Percentiles rank a stretch among this genome's conserved stretches.
Evolutionary conservation across 441 rosid genomes (phyloP).

Genomic region (Mallotus japonicus): DNA sequence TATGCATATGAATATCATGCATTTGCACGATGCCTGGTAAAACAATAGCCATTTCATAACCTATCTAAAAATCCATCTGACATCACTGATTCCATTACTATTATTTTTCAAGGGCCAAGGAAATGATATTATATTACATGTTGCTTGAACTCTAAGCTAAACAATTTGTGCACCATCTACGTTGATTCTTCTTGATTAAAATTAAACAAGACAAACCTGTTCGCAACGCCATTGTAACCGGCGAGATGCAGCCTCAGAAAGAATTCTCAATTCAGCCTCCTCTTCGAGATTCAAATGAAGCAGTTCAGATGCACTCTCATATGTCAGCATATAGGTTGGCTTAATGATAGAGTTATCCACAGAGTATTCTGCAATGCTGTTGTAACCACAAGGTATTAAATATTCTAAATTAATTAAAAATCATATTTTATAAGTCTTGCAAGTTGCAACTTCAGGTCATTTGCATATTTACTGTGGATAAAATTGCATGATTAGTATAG

Average conservation of each 20-base stretch:
- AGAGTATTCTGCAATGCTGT: conserved; percentile 85
- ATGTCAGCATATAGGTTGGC: conserved; percentile 97
- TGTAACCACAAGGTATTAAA: conserved; percentile 22
- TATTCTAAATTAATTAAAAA: conserved; percentile 18
- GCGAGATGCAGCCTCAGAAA: conserved; percentile 77
- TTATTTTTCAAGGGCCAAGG: not conserved
- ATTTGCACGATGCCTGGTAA: not conserved
- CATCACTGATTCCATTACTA: not conserved
- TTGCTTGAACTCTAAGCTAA: not conserved
- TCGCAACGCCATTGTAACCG: conserved; percentile 80
- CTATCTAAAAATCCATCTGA: not conserved
- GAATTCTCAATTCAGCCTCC: conserved; percentile 70
- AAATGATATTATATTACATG: too few species aligned
- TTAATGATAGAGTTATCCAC: conserved; percentile 73
- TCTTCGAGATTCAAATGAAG: conserved; percentile 85
- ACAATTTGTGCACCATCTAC: not conserved
- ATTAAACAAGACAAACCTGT: conserved; percentile 55
- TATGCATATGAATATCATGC: not conserved
- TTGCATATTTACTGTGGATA: not conserved
- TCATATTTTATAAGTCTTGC: conserved; percentile 15
- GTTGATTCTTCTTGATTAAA: not conserved
- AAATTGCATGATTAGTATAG: not conserved
- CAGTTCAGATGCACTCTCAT: conserved; percentile 92
- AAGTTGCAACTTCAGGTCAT: conserved; percentile 6
- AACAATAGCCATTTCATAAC: not conserved